phyloP scores from a whole-genome alignment of 495 filamentous ascomycete species.

The Saxispiralis lemnorum region DNA sequence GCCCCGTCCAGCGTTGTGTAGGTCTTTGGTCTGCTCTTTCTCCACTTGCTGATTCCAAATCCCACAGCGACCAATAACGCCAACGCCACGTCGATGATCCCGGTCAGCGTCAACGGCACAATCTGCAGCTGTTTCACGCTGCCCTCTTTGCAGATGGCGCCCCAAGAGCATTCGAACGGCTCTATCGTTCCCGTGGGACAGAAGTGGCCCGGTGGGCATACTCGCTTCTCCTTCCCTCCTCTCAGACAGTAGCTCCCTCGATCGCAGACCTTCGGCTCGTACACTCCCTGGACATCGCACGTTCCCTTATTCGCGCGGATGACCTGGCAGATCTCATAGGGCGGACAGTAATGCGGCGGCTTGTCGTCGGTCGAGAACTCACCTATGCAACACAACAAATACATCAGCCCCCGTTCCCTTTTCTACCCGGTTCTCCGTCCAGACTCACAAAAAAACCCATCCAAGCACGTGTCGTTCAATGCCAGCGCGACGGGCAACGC shows the following conservation, averaged over 20 bases:
- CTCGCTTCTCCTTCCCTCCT: constrained; percentile 6
- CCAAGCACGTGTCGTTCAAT: constrained; percentile 12
- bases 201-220: constrained; percentile 12
- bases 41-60: constrained; percentile 12
- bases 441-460: constrained; percentile 10
- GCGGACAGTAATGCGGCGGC: constrained; percentile 14
- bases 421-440: not conserved
- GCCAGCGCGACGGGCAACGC: constrained; percentile 13
- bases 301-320: constrained; percentile 4
- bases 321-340: constrained; percentile 4
- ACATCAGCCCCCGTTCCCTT: not conserved
- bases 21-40: constrained; percentile 13
- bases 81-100: constrained; percentile 28
- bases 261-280: constrained; percentile 12
- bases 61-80: constrained; percentile 9
- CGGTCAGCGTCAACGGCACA: constrained; percentile 27
- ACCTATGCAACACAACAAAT: constrained; percentile 5
- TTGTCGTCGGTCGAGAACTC: constrained; percentile 3
- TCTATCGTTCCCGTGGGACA: constrained; percentile 10
- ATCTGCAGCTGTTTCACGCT: constrained; percentile 11
- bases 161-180: constrained; percentile 10
- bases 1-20: constrained; percentile 19
- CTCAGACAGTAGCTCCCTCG: constrained; percentile 12
- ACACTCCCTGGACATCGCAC: constrained; percentile 8
- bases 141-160: constrained; percentile 7